A percentile compares a stretch with the other conserved stretches of the same genome.
Evolutionary conservation across 345 rosid species (phyloP).

Genomic region (Alliaria petiolata): DNA sequence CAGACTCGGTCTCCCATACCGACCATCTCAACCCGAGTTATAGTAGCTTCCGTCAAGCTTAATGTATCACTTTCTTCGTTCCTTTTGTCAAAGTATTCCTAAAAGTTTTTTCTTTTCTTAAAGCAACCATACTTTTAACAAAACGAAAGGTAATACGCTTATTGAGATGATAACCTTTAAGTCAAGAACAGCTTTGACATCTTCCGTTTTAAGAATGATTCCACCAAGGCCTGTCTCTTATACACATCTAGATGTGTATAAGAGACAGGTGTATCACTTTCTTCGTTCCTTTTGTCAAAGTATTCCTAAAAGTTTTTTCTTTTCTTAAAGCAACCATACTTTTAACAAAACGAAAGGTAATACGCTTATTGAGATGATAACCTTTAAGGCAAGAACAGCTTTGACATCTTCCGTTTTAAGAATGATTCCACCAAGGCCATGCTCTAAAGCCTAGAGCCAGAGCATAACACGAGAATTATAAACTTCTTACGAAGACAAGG

Average conservation of each 20-base stretch:
- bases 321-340: not conserved
- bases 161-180: constrained; percentile 60
- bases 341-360: not conserved
- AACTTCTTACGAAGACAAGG: not conserved
- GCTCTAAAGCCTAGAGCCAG: constrained; percentile 71
- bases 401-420: constrained; percentile 54
- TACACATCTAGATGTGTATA: too few species aligned
- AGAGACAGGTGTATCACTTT: constrained; percentile 37
- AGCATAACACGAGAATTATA: not conserved
- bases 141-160: too few species aligned
- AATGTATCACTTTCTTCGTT: constrained; percentile 51
- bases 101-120: constrained; percentile 10
- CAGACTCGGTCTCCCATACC: constrained; percentile 96
- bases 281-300: constrained; percentile 74
- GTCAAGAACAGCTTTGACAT: constrained; percentile 54
- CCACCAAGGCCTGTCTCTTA: too few species aligned
- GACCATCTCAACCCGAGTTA: constrained; percentile 50
- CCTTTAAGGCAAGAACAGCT: constrained; percentile 70
- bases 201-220: constrained; percentile 60
- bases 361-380: constrained; percentile 18
- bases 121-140: not conserved
- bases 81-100: constrained; percentile 83
- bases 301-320: constrained; percentile 49
- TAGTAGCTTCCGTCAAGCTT: constrained; percentile 55
- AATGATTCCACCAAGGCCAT: constrained; percentile 76